phyloP scores from a whole-genome alignment of 2,329 filamentous ascomycete species.

The Ploettnerulaceae sp. region DNA sequence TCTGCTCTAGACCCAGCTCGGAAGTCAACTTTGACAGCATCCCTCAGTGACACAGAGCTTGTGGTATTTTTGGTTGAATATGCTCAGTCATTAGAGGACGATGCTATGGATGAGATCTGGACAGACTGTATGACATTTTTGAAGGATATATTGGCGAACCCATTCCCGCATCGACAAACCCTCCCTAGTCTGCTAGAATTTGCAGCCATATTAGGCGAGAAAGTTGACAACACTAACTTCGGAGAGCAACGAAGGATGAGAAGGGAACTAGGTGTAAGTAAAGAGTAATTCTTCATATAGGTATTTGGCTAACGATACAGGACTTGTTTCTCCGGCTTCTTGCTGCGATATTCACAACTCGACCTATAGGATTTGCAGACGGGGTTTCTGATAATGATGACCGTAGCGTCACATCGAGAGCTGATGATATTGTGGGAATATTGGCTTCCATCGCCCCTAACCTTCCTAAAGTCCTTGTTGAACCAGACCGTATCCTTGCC shows the following conservation, averaged over 20 bases:
- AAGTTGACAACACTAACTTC: conserved; percentile 97
- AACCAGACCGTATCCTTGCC: conserved; percentile 74
- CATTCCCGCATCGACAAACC: conserved; percentile 89
- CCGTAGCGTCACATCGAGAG: conserved; percentile 38
- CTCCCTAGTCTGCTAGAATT: conserved; percentile 84
- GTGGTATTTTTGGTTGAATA: conserved; percentile 90
- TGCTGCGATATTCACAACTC: conserved; percentile 89
- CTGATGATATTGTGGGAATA: conserved; percentile 75
- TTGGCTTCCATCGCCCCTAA: conserved; percentile 74
- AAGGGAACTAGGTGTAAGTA: conserved; percentile 74
- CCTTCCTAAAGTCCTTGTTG: conserved; percentile 76
- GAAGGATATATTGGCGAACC: conserved; percentile 84
- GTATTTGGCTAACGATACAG: conserved; percentile 42
- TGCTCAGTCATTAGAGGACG: conserved; percentile 83
- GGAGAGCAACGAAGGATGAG: conserved; percentile 92
- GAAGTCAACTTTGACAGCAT: conserved; percentile 84
- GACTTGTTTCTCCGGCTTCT: conserved; percentile 85
- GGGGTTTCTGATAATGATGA: conserved; percentile 44
- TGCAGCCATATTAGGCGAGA: conserved; percentile 82
- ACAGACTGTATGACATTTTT: conserved; percentile 87
- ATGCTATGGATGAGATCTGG: conserved; percentile 98
- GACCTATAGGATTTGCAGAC: conserved; percentile 68
- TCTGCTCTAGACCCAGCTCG: conserved; percentile 69
- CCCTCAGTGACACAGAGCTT: conserved; percentile 76
- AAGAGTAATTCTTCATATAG: not conserved